Base-by-base conservation (phyloP, 129 eudicot genomes). In the Chrysanthemum lavandulifolium region DNA sequence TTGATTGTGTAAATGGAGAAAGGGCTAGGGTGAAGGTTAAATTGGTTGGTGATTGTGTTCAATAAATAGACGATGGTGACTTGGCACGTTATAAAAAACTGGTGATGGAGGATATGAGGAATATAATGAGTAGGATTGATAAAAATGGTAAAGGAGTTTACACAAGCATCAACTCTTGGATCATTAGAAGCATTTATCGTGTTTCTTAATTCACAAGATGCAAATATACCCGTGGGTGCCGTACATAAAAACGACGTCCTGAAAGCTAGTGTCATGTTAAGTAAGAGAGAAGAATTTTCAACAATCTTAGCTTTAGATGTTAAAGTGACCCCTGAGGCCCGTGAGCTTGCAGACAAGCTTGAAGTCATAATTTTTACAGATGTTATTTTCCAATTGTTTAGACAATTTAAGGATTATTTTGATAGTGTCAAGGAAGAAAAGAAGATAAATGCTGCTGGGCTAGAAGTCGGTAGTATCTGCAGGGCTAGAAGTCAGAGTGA, bases 281-380 rank as follows among this genome's bases (percentile, higher is more conserved):
- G 84, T 79, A 91, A 91, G 89, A 84, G 75, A 69, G 86, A 88
- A 73, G 96, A 88, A 79, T 88, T 55, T 60, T 91, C 89, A 8
- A 83, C 97, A 59, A 92, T 92, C 13, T 74, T 92, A 79, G 98
- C 98, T 25, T 92, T 89, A 64, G 96, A 92, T 80, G 96, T 92
- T 25, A 87, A 81, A 76, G 96, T 87, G 73, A 82, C 91, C 25
- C 86, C 83, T 12, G 91, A 92, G 74, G 98, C 96, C 52, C 85
- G 86, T 62, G 86, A 83, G 61, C 88, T 79, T 76, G 91, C 98
- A 10, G 95, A 92, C 36, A 86, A 89, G 47, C 71, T 55, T 81
- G 98, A 96, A 31, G 96, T 92, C 13, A 92, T 73, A 73, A 84
- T 92, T 45, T 87, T 92, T 45, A 71, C 78, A 48, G 87, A 89